Evolutionary conservation across 768 basidiomycete species (phyloP), one percentile per base, ranked within the genome.

Genomic region (Phylloporus sp.): DNA sequence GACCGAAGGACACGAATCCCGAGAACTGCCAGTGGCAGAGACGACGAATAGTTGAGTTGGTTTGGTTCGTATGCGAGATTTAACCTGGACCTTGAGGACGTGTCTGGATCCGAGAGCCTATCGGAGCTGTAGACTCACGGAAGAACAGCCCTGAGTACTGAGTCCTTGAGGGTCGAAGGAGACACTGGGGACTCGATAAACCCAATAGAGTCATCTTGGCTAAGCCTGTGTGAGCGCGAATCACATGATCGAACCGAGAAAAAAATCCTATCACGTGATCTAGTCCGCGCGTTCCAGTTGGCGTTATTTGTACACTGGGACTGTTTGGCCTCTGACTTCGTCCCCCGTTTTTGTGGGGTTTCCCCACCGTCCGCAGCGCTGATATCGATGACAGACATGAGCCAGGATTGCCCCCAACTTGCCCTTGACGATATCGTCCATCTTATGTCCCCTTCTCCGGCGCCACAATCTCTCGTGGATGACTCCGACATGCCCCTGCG

Each of bases 381-480:
- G 26, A 49, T 39, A 13, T 47, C 43, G 16, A 18, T 40, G 50
- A 42, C 28, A 13, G 34, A 35, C 49, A 72, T 73, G 69, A 63
- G 55, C 50, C 60, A 64, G 15, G 75, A 72, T 46, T 66, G 52
- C 22, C 73, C 72, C 5, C 64, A 73, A 9, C 73, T 83, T 24
- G 71, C 75, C 7, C 70, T 85, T 41, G 79, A 78, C 31, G 83
- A 84, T 55, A 77, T 82, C 36, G 74, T 82, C 50, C 77, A 80
- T 53, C 60, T 73, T 28, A 73, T 78, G 65, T 79, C 81, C 11
- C 77, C 80, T 4, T 76, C 78, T 2, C 81, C 80, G 22, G 64
- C 67, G 0, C 73, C 74, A 40, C 60, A 55, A 20, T 8, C 36
- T 2, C 16, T 24, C 45, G 26, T 54, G 48, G 47, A 65, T 60